These are phyloP conservation scores for Microthlaspi erraticum DNA, from an alignment of 345 rosid species.

Conservation along the genomic window DNA sequence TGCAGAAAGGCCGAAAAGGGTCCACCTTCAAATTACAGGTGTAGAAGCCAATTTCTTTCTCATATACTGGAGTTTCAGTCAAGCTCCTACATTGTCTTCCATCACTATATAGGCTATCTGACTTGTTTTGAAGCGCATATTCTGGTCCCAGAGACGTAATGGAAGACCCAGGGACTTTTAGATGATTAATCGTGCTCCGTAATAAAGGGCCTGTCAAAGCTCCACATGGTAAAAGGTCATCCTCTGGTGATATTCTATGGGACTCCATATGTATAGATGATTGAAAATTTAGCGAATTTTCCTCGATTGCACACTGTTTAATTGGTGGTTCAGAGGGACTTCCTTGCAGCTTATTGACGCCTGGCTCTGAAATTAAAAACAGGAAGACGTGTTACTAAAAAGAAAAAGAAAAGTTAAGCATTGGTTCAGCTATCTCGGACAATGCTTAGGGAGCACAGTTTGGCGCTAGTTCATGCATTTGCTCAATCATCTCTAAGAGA, in stretches of 20 bases:
- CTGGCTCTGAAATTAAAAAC: slow-evolving; percentile 46
- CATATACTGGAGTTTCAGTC: slow-evolving; percentile 43
- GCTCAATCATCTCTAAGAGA: slow-evolving; percentile 24
- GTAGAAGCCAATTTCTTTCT: slow-evolving; percentile 55
- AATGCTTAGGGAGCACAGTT: slow-evolving; percentile 5
- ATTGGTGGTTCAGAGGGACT: slow-evolving; percentile 46
- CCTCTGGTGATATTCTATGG: slow-evolving; percentile 40
- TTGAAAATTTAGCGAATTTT: slow-evolving; percentile 28
- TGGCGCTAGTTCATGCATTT: slow-evolving; percentile 25
- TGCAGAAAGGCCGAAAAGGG: slow-evolving; percentile 86
- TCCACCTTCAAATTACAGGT: slow-evolving; percentile 59
- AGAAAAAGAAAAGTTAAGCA: slow-evolving; percentile 1
- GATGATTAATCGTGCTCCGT: slow-evolving; percentile 60
- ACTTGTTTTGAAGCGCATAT: slow-evolving; percentile 39
- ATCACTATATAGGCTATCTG: slow-evolving; percentile 40
- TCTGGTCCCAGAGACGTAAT: slow-evolving; percentile 40
- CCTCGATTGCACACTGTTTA: slow-evolving; percentile 37
- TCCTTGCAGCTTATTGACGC: slow-evolving; percentile 50
- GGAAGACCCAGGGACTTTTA: slow-evolving; percentile 50
- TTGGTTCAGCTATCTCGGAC: slow-evolving; percentile 15
- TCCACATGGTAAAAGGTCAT: slow-evolving; percentile 35
- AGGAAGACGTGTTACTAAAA: slow-evolving; percentile 5
- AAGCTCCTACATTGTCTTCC: slow-evolving; percentile 41
- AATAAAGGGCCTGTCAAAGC: slow-evolving; percentile 49
- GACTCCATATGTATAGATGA: slow-evolving; percentile 44